phyloP scores from a whole-genome alignment of 129 eudicot genomes.

The Chrysanthemum seticuspe region DNA sequence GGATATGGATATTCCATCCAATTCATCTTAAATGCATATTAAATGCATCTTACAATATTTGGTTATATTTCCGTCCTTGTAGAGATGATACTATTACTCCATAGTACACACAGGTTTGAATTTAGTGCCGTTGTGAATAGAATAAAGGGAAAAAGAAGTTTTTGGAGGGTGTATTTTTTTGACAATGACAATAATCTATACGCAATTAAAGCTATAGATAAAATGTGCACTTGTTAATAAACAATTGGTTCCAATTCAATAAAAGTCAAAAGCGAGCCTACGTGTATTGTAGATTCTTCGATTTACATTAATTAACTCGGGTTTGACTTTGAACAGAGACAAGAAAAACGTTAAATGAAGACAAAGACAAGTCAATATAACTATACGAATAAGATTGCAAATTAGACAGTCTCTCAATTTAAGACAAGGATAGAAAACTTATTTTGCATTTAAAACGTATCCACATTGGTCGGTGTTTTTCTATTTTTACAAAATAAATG shows the following conservation, averaged over 20 bases:
- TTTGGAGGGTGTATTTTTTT: slow-evolving; percentile 14
- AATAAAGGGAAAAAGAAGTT: slow-evolving; percentile 1
- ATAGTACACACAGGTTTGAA: too few species aligned
- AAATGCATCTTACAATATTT: too few species aligned
- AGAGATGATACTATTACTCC: too few species aligned
- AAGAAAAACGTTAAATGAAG: background rate
- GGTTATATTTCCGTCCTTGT: too few species aligned
- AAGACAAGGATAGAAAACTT: background rate
- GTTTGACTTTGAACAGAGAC: slow-evolving; percentile 6
- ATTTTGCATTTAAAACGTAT: background rate
- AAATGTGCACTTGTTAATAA: background rate
- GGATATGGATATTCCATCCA: too few species aligned
- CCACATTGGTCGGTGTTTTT: slow-evolving; percentile 16
- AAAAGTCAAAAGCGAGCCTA: slow-evolving; percentile 11
- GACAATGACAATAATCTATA: background rate
- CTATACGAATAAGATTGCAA: background rate
- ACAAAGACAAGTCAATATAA: background rate
- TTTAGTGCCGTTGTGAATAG: slow-evolving; percentile 11
- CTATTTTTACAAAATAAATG: background rate
- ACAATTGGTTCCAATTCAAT: background rate
- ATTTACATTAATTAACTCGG: background rate
- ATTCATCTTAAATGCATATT: too few species aligned
- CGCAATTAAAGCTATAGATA: background rate
- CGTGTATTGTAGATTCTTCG: slow-evolving; percentile 14
- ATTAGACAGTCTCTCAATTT: background rate